A percentile compares a stretch with the other conserved stretches of the same genome.
Evolutionary conservation across 192 early-diverging fungal genomes (phyloP).

Genomic region (Cladochytrium replicatum): DNA sequence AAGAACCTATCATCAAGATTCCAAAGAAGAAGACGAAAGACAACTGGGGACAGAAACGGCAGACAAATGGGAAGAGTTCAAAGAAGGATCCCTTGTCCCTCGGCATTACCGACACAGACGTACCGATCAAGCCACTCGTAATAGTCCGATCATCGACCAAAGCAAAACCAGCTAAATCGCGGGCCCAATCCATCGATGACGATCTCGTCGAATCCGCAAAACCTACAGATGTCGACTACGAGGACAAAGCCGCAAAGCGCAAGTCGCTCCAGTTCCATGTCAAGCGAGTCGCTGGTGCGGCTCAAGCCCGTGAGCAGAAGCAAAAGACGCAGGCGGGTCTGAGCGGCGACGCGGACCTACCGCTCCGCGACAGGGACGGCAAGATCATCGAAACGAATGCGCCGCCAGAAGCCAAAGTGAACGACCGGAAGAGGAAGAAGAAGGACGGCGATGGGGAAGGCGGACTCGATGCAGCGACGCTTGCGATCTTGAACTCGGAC

Average conservation of each 20-base stretch:
- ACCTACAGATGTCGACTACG: constrained; percentile 65
- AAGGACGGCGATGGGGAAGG: constrained; percentile 5
- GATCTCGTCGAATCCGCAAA: too few species aligned
- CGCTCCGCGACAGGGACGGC: constrained; percentile 53
- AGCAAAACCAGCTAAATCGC: too few species aligned
- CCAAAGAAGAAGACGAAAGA: too few species aligned
- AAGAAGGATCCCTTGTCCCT: too few species aligned
- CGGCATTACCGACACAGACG: too few species aligned
- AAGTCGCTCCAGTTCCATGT: constrained; percentile 46
- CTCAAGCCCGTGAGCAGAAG: not conserved
- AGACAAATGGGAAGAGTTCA: too few species aligned
- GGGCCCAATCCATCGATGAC: too few species aligned
- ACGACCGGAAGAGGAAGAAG: not conserved
- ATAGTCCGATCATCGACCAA: too few species aligned
- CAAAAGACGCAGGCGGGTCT: constrained; percentile 27
- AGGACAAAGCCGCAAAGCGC: constrained; percentile 68
- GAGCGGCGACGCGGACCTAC: constrained; percentile 72
- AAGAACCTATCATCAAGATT: too few species aligned
- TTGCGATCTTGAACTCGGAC: constrained; percentile 1
- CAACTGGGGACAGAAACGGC: too few species aligned
- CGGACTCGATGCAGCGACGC: constrained; percentile 6
- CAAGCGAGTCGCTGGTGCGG: constrained; percentile 38
- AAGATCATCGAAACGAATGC: constrained; percentile 7
- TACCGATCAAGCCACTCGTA: too few species aligned
- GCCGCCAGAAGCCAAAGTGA: not conserved